Conservation (phyloP, 805 yeast genomes). For the Ogataea methylovora region DNA sequence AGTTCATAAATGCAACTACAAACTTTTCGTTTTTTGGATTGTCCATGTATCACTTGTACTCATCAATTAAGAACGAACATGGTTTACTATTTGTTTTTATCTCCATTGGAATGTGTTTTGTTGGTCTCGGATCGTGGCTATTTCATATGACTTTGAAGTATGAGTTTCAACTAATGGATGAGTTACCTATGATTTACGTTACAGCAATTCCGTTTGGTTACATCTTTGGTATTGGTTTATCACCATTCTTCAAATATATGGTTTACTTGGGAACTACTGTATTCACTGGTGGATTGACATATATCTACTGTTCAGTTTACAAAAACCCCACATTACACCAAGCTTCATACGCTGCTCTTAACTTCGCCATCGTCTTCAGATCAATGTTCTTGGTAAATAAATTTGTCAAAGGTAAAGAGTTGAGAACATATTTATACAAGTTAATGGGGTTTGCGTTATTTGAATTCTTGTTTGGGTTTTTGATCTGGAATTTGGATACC, state of each 20-base stretch:
- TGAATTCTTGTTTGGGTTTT: conserved; percentile 62
- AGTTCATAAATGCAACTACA: conserved; percentile 82
- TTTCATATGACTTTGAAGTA: conserved; percentile 91
- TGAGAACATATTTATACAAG: conserved; percentile 40
- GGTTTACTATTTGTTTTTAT: conserved; percentile 65
- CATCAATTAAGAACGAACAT: conserved; percentile 49
- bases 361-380: conserved; percentile 54
- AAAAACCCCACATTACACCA: conserved; percentile 84
- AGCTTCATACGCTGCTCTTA: conserved; percentile 68
- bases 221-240: conserved; percentile 17
- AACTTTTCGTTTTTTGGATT: conserved; percentile 46
- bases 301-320: conserved; percentile 43
- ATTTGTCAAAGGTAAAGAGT: conserved; percentile 43
- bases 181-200: conserved; percentile 93
- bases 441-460: conserved; percentile 54
- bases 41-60: conserved; percentile 30
- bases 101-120: conserved; percentile 71
- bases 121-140: conserved; percentile 89
- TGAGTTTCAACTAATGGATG: conserved; percentile 83
- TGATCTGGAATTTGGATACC: conserved; percentile 82
- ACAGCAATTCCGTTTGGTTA: conserved; percentile 75
- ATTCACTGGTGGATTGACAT: conserved; percentile 44
- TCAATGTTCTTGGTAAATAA: conserved; percentile 42
- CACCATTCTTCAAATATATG: conserved; percentile 1
- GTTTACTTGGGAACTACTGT: conserved; percentile 11